phyloP scores from a whole-genome alignment of 306 rosid genomes.

The Vigna radiata region DNA sequence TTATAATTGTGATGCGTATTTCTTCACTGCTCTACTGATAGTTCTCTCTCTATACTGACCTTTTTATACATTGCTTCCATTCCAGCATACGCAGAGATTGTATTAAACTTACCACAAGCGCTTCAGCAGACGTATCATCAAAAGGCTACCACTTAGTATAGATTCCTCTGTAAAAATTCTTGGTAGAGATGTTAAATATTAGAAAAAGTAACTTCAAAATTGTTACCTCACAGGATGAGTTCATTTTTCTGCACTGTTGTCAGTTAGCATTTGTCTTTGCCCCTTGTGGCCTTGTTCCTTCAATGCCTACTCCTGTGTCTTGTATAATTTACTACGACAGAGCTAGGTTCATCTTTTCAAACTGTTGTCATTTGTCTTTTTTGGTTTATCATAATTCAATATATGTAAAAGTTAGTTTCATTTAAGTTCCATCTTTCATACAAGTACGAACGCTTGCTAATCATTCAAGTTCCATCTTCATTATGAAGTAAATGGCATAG shows the following conservation, averaged over 20 bases:
- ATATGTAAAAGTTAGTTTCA: constrained; percentile 11
- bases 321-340: constrained; percentile 39
- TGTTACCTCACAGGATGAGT: constrained; percentile 25
- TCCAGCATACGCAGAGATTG: constrained; percentile 93
- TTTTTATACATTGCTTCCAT: constrained; percentile 34
- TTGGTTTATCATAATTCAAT: constrained; percentile 1
- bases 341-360: constrained; percentile 3
- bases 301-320: constrained; percentile 26
- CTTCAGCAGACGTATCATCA: constrained; percentile 63
- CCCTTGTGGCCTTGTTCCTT: constrained; percentile 18
- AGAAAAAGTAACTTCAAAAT: constrained; percentile 30
- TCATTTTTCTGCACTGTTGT: constrained; percentile 40
- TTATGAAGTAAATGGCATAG: not conserved
- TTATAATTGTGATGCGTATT: constrained; percentile 11
- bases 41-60: not conserved
- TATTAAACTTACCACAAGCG: constrained; percentile 79
- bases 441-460: not conserved
- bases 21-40: constrained; percentile 12
- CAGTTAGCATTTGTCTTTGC: constrained; percentile 8
- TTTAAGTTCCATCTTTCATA: constrained; percentile 3
- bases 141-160: constrained; percentile 44
- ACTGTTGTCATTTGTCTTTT: not conserved
- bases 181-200: constrained; percentile 45
- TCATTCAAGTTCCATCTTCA: not conserved
- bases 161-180: constrained; percentile 58